A percentile compares a stretch with the other conserved stretches of the same genome.
Conservation (phyloP, 768 basidiomycete species). For the Podaxis sp. region DNA sequence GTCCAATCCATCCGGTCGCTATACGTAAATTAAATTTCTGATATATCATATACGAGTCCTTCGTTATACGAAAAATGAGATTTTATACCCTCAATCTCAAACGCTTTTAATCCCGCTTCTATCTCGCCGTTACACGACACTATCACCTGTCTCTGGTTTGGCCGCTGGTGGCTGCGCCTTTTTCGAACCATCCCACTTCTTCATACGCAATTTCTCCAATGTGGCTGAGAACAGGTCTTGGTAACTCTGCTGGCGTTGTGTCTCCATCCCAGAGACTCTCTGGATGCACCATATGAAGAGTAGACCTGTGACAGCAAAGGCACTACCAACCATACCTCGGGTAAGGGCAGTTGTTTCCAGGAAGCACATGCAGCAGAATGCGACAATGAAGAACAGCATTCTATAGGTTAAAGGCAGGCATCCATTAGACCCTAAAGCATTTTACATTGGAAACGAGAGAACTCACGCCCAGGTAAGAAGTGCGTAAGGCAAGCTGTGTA, state of each 20-base stretch:
- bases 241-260: constrained; percentile 1
- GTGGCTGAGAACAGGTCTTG: neutral
- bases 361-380: constrained; percentile 5
- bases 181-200: neutral
- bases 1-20: no score
- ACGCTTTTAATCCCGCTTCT: neutral
- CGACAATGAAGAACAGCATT: neutral
- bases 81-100: no score
- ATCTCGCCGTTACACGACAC: neutral
- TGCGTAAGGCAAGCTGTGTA: constrained; percentile 4
- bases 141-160: neutral
- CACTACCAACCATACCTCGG: neutral
- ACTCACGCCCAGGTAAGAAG: constrained; percentile 7
- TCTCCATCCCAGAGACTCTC: constrained; percentile 6
- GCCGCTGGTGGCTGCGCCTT: neutral
- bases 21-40: no score
- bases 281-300: constrained; percentile 1
- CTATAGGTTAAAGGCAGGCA: neutral
- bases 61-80: no score
- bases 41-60: no score
- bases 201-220: neutral
- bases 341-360: neutral
- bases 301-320: neutral
- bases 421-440: neutral
- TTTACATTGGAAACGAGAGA: neutral